Evolutionary conservation across 208 protist genomes (phyloP), one percentile per base, ranked within the genome.

Genomic region (Trypanosoma cruzi): DNA sequence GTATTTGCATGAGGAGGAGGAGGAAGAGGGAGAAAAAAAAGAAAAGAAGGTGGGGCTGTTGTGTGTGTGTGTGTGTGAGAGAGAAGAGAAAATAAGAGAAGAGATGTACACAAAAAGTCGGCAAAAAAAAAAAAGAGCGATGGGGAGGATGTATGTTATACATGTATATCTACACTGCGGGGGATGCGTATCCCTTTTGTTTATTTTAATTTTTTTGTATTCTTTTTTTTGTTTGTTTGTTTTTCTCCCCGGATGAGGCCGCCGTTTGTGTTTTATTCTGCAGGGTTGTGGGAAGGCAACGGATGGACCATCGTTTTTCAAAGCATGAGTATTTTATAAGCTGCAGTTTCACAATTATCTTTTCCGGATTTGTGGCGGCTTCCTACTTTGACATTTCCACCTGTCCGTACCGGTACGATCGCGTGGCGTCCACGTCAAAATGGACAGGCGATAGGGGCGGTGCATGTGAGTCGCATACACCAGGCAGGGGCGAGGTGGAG

Each of bases 311-410:
- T 63, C 40, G 56, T n/a, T 86, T 90, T 49, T 90, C 81, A n/a
- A 90, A 82, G 40, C 42, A 32, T 20, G 68, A 77, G 61, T 92
- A 87, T 61, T 86, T 88, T 52, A 46, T 85, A 40, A 86, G 75
- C 52, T 88, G 86, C 73, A 76, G 65, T 18, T 71, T 80, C 65
- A 82, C 80, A 36, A 67, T 92, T 28, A 53, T 87, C 50, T 85
- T 84, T 56, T 70, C 69, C 0, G 75, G 77, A n/a, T 58, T 92
- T 36, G 72, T 88, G 24, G 75, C 80, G 2, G 80, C 73, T 28
- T 68, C 81, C 10, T 86, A 82, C 70, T 88, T 86, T 60, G 82
- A 92, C 60, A 85, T 81, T 37, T 84, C 86, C 20, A 84, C 68
- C 8, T 92, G 82, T 52, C 86, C 86, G 5, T 88, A 83, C 54